These are phyloP conservation scores for Blastomyces parvus DNA, from an alignment of 2,329 filamentous ascomycete species.

Conservation along the genomic window DNA sequence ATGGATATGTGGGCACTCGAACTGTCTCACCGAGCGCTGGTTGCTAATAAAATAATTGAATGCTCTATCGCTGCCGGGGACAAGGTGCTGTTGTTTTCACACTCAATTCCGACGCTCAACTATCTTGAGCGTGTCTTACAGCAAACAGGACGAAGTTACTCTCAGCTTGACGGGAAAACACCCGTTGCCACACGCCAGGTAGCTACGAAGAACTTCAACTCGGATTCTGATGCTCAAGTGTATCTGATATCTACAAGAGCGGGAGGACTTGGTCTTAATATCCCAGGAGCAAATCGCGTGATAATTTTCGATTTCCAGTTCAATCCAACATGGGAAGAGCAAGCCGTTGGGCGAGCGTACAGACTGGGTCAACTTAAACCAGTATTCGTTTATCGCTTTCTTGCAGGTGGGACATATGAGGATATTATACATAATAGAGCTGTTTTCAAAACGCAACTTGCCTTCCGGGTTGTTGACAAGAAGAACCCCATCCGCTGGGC, in stretches of 20 bases:
- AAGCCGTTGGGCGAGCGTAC: slow-evolving; percentile 78
- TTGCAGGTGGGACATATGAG: slow-evolving; percentile 71
- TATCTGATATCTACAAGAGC: slow-evolving; percentile 77
- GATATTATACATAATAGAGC: slow-evolving; percentile 61
- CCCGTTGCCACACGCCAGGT: slow-evolving; percentile 49
- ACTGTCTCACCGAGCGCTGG: slow-evolving; percentile 58
- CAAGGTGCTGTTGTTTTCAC: slow-evolving; percentile 72
- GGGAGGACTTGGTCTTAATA: slow-evolving; percentile 74
- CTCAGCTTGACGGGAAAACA: slow-evolving; percentile 61
- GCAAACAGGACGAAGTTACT: slow-evolving; percentile 38
- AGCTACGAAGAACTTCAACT: slow-evolving; percentile 61
- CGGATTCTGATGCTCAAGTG: slow-evolving; percentile 42
- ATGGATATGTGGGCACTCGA: slow-evolving; percentile 34
- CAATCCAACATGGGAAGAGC: slow-evolving; percentile 72
- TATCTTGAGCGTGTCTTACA: slow-evolving; percentile 54
- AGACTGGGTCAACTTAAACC: slow-evolving; percentile 71
- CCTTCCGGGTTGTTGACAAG: slow-evolving; percentile 71
- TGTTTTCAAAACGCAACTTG: slow-evolving; percentile 74
- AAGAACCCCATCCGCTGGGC: slow-evolving; percentile 64
- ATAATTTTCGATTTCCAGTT: slow-evolving; percentile 77
- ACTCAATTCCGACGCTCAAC: slow-evolving; percentile 59
- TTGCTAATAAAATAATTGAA: slow-evolving; percentile 61
- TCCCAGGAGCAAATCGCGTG: slow-evolving; percentile 73
- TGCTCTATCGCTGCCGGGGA: slow-evolving; percentile 54
- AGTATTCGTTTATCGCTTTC: slow-evolving; percentile 76